Percentiles rank a stretch among this genome's conserved stretches.
Conservation (phyloP, 371 early-diverging fungal species). For the Sporodiniella umbellata region DNA sequence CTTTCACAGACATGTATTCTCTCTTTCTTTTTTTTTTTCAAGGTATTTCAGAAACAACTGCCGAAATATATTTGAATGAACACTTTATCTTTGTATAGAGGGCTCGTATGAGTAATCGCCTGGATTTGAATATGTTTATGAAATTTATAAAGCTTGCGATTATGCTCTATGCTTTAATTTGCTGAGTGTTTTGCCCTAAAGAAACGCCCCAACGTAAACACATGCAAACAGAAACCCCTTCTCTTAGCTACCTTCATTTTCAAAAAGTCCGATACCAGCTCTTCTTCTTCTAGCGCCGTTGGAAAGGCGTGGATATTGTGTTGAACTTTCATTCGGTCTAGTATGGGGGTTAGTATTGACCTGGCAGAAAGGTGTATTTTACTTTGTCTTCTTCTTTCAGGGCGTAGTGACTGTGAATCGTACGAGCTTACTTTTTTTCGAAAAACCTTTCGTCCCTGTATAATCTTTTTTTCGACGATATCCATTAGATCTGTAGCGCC, state of each 20-base stretch:
- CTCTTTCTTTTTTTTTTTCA: not conserved
- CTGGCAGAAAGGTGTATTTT: not conserved
- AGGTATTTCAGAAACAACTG: not conserved
- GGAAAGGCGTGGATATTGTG: constrained; percentile 23
- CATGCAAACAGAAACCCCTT: not conserved
- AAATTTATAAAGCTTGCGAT: not conserved
- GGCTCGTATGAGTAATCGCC: not conserved
- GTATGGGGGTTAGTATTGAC: not conserved
- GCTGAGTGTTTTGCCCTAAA: not conserved
- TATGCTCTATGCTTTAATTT: not conserved
- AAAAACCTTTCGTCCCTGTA: constrained; percentile 8
- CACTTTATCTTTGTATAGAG: no score
- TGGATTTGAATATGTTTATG: not conserved
- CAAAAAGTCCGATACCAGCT: constrained; percentile 20
- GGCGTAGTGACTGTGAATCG: constrained; percentile 18
- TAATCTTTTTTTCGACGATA: constrained; percentile 13
- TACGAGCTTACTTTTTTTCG: constrained; percentile 7
- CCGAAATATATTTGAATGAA: no score
- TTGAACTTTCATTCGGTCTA: constrained; percentile 15
- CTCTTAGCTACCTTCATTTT: constrained; percentile 18
- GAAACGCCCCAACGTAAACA: not conserved
- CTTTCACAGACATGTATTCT: no score
- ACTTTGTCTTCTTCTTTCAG: constrained; percentile 21
- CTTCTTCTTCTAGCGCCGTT: constrained; percentile 20
- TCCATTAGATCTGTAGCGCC: constrained; percentile 15